Conservation (phyloP, 1,284 basidiomycete genomes). For the Fomes fomentarius region DNA sequence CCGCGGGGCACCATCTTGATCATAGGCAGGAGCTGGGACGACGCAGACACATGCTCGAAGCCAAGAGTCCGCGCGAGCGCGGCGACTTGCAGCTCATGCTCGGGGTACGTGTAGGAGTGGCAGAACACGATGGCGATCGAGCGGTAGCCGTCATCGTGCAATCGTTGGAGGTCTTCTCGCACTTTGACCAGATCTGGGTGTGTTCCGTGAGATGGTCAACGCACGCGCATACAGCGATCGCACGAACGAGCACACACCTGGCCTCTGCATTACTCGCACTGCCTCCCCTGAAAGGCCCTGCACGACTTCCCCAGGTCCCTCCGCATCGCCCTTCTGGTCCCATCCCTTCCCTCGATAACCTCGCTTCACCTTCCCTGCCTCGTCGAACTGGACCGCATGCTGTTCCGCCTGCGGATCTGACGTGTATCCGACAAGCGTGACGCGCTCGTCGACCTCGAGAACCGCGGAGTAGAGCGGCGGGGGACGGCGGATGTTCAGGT, state of each 20-base stretch:
- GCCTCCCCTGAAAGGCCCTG: conserved; percentile 90
- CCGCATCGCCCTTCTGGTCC: conserved; percentile 67
- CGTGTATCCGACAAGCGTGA: conserved; percentile 92
- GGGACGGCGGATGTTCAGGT: conserved; percentile 83
- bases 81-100: conserved; percentile 79
- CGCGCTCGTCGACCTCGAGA: conserved; percentile 92
- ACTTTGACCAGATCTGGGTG: conserved; percentile 53
- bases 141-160: conserved; percentile 80
- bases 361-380: conserved; percentile 64
- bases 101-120: conserved; percentile 92
- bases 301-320: conserved; percentile 81
- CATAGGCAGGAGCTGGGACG: conserved; percentile 89
- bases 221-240: background rate
- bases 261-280: conserved; percentile 81
- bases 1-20: conserved; percentile 96
- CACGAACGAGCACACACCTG: conserved; percentile 47
- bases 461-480: conserved; percentile 82
- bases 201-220: background rate
- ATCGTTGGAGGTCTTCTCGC: conserved; percentile 61
- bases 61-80: conserved; percentile 78
- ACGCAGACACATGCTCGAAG: conserved; percentile 89
- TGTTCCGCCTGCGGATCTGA: conserved; percentile 83
- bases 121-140: conserved; percentile 87
- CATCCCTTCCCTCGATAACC: conserved; percentile 78
- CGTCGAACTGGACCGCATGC: conserved; percentile 77